These are phyloP conservation scores for Crithidia thermophila DNA, from an alignment of 208 protist species.

Conservation along the genomic window DNA sequence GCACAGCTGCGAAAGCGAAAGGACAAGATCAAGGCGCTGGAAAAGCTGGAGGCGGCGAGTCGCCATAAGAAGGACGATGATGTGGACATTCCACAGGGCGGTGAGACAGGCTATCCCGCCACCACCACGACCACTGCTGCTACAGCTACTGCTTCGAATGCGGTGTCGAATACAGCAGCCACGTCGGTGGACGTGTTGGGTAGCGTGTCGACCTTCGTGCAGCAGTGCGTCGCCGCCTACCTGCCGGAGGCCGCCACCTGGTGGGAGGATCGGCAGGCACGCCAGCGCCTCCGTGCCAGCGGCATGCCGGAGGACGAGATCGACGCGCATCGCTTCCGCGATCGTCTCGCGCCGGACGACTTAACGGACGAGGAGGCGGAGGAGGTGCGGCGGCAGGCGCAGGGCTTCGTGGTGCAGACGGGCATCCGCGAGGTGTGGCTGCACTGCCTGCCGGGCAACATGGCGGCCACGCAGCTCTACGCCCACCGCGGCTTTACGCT, in stretches of 20 bases:
- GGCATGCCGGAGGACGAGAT: conserved; percentile 26
- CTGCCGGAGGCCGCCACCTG: conserved; percentile 23
- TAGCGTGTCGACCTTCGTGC: background rate
- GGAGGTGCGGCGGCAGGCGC: conserved; percentile 20
- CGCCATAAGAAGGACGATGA: background rate
- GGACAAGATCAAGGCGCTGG: background rate
- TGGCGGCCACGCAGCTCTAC: conserved; percentile 55
- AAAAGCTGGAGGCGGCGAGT: background rate
- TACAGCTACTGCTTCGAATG: background rate
- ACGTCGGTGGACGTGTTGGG: too few relatives aligned
- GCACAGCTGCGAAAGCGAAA: conserved; percentile 26
- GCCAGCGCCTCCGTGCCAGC: conserved; percentile 16
- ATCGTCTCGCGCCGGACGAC: conserved; percentile 7
- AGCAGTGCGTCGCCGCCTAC: conserved; percentile 11
- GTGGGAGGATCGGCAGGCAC: conserved; percentile 28
- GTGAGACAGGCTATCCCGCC: too few relatives aligned
- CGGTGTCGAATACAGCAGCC: background rate
- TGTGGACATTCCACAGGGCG: background rate
- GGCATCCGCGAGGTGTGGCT: conserved; percentile 78
- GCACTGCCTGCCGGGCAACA: conserved; percentile 65
- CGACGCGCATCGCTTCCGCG: conserved; percentile 24
- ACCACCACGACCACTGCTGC: background rate
- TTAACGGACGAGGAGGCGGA: conserved; percentile 34
- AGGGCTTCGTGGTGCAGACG: conserved; percentile 37
- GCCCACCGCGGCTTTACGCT: conserved; percentile 49